Base-by-base conservation (phyloP, 805 yeast genomes). In the Kodamaea leandrae region DNA sequence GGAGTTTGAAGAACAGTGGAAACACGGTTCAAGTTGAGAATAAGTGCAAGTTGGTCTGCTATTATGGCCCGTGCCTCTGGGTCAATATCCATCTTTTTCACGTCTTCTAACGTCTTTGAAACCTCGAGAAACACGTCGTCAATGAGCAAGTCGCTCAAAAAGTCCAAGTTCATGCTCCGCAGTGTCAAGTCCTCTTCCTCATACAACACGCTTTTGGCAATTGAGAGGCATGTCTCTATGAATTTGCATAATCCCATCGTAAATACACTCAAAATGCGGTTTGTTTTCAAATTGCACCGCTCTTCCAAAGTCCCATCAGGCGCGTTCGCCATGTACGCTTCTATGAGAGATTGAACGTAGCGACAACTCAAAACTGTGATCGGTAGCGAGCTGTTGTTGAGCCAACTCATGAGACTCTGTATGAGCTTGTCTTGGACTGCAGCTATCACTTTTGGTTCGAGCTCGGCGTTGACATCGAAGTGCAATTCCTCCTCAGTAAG, bases 111-210 rank as follows among this genome's bases (percentile, higher is more conserved):
- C 6, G 33, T 30, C 13, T 13, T 21, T 16, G 33, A 12, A 5
- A 80, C 43, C n/a, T 57, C 63, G 6, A 51, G 48, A 4, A 53
- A 23, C 0, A 64, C 56, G 6, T 50, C 46, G 14, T 50, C 53
- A 3, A 54, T 38, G 9, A 57, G 42, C 6, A 64, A 52, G 35
- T 50, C 54, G 10, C 38, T 36, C 35, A 67, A 55, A 39, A 62
- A 63, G 45, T 48, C 52, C 71, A 68, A 51, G 27, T 78, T 80
- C 80, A 82, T 78, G 10, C 71, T 69, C 49, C 82, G 77, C 1
- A 83, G 76, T 42, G 80, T 80, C 23, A 85, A 62, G 60, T 86
- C 95, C 54, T 85, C 93, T 52, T 83, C 93, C 53, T 84, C 88
- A 47, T 76, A 78, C 8, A 83, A 64, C 6, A 79, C 82, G n/a